Percentiles rank a stretch among this genome's conserved stretches.
Evolutionary conservation across 345 rosid genomes (phyloP).

Genomic region (Raphanus raphanistrum): DNA sequence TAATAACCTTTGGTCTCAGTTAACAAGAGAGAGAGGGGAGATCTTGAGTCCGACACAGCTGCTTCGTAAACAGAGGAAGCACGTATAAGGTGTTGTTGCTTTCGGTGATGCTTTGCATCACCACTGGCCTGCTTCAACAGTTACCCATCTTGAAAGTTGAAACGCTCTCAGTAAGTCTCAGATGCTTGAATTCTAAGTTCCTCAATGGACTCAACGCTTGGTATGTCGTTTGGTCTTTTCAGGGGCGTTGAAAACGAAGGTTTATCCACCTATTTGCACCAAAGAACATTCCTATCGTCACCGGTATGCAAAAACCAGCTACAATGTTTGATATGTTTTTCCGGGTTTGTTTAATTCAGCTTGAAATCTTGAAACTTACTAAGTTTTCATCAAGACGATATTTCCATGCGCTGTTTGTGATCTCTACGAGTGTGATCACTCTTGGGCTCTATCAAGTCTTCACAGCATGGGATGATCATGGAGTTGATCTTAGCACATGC

Average conservation of each 20-base stretch:
- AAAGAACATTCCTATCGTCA: neutral
- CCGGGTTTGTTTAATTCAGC: neutral
- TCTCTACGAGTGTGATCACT: slow-evolving; percentile 79
- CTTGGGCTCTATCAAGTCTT: slow-evolving; percentile 75
- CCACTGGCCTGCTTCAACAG: slow-evolving; percentile 68
- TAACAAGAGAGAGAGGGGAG: slow-evolving; percentile 76
- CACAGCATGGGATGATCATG: slow-evolving; percentile 79
- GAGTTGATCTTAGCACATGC: slow-evolving; percentile 84
- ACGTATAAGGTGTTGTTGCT: slow-evolving; percentile 42
- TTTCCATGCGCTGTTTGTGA: slow-evolving; percentile 82
- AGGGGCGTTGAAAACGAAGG: slow-evolving; percentile 91
- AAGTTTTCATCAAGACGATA: slow-evolving; percentile 80
- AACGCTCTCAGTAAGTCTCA: slow-evolving; percentile 68
- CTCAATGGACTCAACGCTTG: slow-evolving; percentile 72
- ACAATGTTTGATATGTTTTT: neutral
- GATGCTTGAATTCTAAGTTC: slow-evolving; percentile 86
- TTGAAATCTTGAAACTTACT: slow-evolving; percentile 46
- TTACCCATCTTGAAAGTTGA: slow-evolving; percentile 54
- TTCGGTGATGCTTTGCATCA: slow-evolving; percentile 51
- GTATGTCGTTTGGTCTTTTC: slow-evolving; percentile 74
- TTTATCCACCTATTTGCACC: slow-evolving; percentile 66
- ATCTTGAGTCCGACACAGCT: slow-evolving; percentile 81
- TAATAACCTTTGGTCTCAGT: slow-evolving; percentile 41
- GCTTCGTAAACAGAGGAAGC: slow-evolving; percentile 47
- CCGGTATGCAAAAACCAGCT: neutral